Conservation (phyloP, 202 grass and related monocot species). For the Schoenoplectus tabernaemontani region DNA sequence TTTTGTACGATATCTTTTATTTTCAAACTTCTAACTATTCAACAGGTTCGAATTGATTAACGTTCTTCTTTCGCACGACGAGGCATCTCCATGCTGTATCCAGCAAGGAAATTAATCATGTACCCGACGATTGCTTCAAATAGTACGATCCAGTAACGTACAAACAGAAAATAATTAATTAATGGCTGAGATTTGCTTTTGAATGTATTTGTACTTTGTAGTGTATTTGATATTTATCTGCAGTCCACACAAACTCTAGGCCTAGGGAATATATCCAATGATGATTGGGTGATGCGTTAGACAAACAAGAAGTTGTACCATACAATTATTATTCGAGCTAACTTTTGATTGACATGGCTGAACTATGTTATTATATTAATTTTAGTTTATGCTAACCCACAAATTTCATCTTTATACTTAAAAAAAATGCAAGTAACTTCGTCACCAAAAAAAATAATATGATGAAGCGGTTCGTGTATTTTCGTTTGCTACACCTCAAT, state of each 20-base stretch:
- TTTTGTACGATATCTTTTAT: too few species aligned
- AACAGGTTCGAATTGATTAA: background rate
- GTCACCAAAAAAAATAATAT: too few species aligned
- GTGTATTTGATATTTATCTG: background rate
- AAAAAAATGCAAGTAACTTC: background rate
- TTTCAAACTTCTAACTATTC: too few species aligned
- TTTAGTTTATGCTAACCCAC: background rate
- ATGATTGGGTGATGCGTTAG: background rate
- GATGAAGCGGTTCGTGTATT: too few species aligned
- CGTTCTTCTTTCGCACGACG: background rate
- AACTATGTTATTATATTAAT: background rate
- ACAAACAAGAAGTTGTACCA: conserved; percentile 3
- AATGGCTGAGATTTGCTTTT: background rate
- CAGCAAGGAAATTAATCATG: background rate
- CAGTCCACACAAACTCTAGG: background rate
- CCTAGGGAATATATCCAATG: background rate
- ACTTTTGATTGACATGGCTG: background rate
- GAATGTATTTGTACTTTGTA: background rate
- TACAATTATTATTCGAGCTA: background rate
- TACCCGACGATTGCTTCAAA: background rate
- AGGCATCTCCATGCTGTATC: background rate
- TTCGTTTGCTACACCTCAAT: too few species aligned
- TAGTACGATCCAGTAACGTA: background rate
- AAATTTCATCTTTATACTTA: background rate
- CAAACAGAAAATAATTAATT: background rate